Evolutionary conservation across 2,329 filamentous ascomycete species (phyloP), one percentile per base, ranked within the genome.

Genomic region (Elsinoe australis): DNA sequence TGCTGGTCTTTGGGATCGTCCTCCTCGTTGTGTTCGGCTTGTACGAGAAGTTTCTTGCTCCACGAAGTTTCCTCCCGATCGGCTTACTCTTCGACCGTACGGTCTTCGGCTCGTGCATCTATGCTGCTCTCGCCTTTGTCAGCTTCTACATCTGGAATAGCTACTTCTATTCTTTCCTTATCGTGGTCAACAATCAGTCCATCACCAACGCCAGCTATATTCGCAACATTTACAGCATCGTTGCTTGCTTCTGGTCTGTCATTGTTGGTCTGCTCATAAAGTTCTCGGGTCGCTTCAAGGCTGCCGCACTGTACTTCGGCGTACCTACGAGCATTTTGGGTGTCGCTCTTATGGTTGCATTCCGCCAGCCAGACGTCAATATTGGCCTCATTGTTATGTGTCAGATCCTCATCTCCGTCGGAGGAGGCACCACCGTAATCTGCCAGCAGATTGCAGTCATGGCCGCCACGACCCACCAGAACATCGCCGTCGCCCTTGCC

Each of bases 361-460:
- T 66, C 61, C 58, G 64, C 12, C 55, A 57, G 17, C 53, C 53
- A 14, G 64, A 67, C 28, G 61, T 62, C 8, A 61, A 67, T 18
- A 68, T 78, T 18, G 65, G 70, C 26, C 76, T 71, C 60, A 58
- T 78, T 6, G 61, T 78, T 49, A 72, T 76, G 69, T 74, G 71
- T 51, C 74, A 78, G 55, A 70, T 78, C 49, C 70, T 79, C 54
- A 73, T 77, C 47, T 74, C 75, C 14, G 66, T 76, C 51, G 69
- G 68, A 9, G 75, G 74, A 9, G 71, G 71, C 47, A 74, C 73
- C 18, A 65, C 78, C 8, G 70, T 78, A 21, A 70, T 78, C 52
- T 68, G 70, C 49, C 66, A 75, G 53, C 72, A 82, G 51, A 73
- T 82, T 54, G 75, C 76, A 4, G 71, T 80, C 32, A 74, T 81